phyloP scores from a whole-genome alignment of 148 eudicot species.

The Fagopyrum homotropicum region DNA sequence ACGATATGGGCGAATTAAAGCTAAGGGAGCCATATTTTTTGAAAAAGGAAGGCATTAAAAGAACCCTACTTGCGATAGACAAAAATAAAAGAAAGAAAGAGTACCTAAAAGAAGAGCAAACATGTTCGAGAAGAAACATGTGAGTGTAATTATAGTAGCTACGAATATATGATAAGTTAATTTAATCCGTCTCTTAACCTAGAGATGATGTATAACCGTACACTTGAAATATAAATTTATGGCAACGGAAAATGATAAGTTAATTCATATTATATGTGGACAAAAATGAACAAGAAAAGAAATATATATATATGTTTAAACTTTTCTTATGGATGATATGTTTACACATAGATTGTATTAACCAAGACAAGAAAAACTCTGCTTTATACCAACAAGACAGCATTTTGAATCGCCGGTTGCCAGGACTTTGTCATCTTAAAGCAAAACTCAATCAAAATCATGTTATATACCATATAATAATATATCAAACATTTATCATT shows the following conservation, averaged over 20 bases:
- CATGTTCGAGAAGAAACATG: constrained; percentile 7
- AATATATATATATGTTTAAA: neutral
- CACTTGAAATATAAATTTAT: neutral
- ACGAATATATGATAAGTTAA: neutral
- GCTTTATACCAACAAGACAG: constrained; percentile 3
- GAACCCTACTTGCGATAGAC: neutral
- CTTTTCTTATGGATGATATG: neutral
- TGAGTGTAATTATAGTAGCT: constrained; percentile 4
- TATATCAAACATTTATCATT: too few species aligned
- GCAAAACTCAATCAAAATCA: neutral
- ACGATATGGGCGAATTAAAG: neutral
- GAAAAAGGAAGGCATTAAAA: neutral
- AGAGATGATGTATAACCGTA: neutral
- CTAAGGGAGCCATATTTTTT: neutral
- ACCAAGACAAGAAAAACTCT: neutral
- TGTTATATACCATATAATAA: neutral
- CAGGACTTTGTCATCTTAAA: constrained; percentile 6
- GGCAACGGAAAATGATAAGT: neutral
- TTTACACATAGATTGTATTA: neutral
- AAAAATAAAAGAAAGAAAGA: neutral
- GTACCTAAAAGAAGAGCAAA: neutral
- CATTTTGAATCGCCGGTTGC: neutral
- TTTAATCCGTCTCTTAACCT: neutral
- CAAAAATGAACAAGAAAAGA: neutral
- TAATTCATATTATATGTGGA: neutral